Evolutionary conservation across 352 stramenopile genomes (phyloP).

Genomic region (Globisporangium viniferum): DNA sequence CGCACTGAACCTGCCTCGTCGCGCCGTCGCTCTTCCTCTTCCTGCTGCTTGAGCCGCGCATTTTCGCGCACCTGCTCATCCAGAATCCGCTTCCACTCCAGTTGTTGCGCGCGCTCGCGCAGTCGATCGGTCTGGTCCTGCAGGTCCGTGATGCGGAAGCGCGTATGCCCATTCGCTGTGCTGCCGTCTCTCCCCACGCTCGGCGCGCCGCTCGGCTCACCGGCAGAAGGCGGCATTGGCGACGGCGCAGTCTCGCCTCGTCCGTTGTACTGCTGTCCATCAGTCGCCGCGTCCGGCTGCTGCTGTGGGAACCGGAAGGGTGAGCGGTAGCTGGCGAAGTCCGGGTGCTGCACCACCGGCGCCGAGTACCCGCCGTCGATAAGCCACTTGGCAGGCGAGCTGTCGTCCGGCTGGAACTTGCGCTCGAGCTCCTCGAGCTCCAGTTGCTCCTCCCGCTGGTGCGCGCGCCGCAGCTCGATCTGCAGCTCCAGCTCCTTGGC

Average conservation of each 20-base stretch:
- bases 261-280: conserved; percentile 3
- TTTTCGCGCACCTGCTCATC: conserved; percentile 80
- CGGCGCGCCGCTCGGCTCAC: conserved; percentile 8
- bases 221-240: conserved; percentile 1
- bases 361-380: conserved; percentile 48
- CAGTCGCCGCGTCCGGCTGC: not conserved
- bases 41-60: conserved; percentile 38
- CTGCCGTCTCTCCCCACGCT: conserved; percentile 5
- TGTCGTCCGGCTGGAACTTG: conserved; percentile 41
- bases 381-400: conserved; percentile 70
- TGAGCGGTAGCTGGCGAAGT: conserved; percentile 14
- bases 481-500: conserved; percentile 66
- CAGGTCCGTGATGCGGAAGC: conserved; percentile 62
- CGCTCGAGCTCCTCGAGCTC: conserved; percentile 57
- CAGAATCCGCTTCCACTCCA: conserved; percentile 65
- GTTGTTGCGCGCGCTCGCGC: conserved; percentile 57
- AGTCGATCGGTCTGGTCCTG: conserved; percentile 48
- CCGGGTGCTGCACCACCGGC: conserved; percentile 4
- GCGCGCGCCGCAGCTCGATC: conserved; percentile 53
- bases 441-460: conserved; percentile 47
- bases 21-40: conserved; percentile 34
- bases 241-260: not conserved
- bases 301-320: conserved; percentile 14
- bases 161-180: conserved; percentile 28
- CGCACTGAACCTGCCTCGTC: conserved; percentile 38